Evolutionary conservation across 495 filamentous ascomycete species (phyloP).

Genomic region (Tetracladium setigerum): DNA sequence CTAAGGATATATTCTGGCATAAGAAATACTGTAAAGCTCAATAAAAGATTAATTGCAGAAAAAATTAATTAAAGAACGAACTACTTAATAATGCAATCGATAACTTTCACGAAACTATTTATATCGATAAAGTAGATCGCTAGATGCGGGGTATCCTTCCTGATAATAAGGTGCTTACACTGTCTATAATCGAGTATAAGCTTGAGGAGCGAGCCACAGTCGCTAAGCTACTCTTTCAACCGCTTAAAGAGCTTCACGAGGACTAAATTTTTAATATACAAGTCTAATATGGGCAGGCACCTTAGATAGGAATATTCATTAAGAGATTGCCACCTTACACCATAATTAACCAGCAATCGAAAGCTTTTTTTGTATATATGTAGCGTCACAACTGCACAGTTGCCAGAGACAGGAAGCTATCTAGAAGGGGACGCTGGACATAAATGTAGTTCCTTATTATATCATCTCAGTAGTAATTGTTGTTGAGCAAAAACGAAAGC

Average conservation of each 20-base stretch:
- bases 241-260: background rate
- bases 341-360: too few species aligned
- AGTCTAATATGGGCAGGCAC: too few species aligned
- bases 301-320: too few species aligned
- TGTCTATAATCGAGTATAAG: conserved; percentile 3
- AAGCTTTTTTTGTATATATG: too few species aligned
- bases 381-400: too few species aligned
- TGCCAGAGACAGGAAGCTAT: too few species aligned
- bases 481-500: too few species aligned
- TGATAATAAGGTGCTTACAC: background rate
- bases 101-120: conserved; percentile 6
- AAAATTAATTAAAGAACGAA: background rate
- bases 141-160: conserved; percentile 5
- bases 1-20: background rate
- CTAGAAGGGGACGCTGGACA: too few species aligned
- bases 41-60: background rate
- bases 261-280: background rate
- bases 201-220: conserved; percentile 8
- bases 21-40: background rate
- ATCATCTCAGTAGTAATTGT: too few species aligned
- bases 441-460: too few species aligned
- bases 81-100: conserved; percentile 8
- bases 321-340: too few species aligned
- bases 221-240: conserved; percentile 6
- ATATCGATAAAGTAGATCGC: conserved; percentile 3